phyloP scores from a whole-genome alignment of 345 rosid genomes.

The Anastatica hierochuntica region DNA sequence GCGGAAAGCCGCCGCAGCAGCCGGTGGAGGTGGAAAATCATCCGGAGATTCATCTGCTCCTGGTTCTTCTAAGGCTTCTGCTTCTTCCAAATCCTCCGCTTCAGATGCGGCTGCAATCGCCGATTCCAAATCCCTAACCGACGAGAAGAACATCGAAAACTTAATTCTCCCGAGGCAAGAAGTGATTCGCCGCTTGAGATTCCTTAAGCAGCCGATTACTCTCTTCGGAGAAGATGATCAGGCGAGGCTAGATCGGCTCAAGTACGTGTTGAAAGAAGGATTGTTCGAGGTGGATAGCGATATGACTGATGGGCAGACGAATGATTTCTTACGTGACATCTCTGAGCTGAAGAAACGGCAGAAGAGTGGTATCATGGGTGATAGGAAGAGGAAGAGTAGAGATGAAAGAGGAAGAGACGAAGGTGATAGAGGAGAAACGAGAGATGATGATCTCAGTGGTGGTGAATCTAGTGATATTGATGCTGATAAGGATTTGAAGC shows the following conservation, averaged over 20 bases:
- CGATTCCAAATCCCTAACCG: conserved; percentile 57
- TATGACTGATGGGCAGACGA: conserved; percentile 89
- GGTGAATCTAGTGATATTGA: conserved; percentile 94
- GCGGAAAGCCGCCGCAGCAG: conserved; percentile 36
- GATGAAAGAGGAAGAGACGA: conserved; percentile 69
- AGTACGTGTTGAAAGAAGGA: conserved; percentile 72
- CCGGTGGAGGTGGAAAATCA: conserved; percentile 21
- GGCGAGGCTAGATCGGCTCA: conserved; percentile 75
- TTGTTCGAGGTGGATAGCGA: conserved; percentile 89
- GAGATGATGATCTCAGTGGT: conserved; percentile 67
- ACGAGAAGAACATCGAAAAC: conserved; percentile 74
- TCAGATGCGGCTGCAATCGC: conserved; percentile 30
- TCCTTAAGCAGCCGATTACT: conserved; percentile 87
- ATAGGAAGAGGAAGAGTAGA: conserved; percentile 73
- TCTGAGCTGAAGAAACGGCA: conserved; percentile 88
- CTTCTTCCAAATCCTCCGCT: conserved; percentile 26
- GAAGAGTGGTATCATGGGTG: conserved; percentile 67
- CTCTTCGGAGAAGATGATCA: conserved; percentile 91
- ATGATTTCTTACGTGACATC: conserved; percentile 91
- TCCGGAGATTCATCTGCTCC: conserved; percentile 5
- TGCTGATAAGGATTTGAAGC: conserved; percentile 69
- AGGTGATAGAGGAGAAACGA: conserved; percentile 51
- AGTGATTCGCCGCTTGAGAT: conserved; percentile 80
- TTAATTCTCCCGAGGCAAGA: conserved; percentile 76
- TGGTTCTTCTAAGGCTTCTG: conserved; percentile 28